A percentile compares a stretch with the other conserved stretches of the same genome.
phyloP scores from a whole-genome alignment of 805 yeast genomes.

The Ogataea glucozyma region DNA sequence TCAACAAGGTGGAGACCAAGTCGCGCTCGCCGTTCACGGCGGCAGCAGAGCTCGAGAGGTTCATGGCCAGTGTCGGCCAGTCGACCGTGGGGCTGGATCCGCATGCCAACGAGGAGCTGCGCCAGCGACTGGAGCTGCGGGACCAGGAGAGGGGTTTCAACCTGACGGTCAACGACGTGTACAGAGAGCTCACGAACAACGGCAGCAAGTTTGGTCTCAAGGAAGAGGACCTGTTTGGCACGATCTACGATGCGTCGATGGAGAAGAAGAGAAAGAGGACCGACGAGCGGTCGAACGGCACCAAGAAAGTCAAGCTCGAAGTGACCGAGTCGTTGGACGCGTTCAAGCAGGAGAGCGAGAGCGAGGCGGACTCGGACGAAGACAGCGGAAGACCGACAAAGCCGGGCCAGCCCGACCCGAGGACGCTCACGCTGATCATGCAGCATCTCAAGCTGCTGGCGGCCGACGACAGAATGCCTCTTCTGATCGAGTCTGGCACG shows the following conservation, averaged over 20 bases:
- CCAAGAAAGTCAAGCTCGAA: conserved; percentile 33
- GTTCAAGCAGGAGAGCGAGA: conserved; percentile 25
- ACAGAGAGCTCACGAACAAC: conserved; percentile 28
- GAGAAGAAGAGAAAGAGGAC: conserved; percentile 16
- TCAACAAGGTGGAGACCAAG: conserved; percentile 57
- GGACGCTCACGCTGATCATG: conserved; percentile 28
- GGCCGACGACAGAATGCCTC: conserved; percentile 50
- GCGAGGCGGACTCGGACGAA: conserved; percentile 33
- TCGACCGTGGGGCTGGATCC: conserved; percentile 38
- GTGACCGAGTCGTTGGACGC: conserved; percentile 31
- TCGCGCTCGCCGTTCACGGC: conserved; percentile 39
- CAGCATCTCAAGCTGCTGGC: conserved; percentile 72
- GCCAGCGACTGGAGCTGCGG: conserved; percentile 32
- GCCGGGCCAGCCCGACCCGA: conserved; percentile 23
- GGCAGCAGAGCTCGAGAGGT: conserved; percentile 28
- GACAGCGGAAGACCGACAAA: conserved; percentile 19
- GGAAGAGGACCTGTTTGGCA: conserved; percentile 37
- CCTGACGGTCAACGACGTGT: conserved; percentile 46
- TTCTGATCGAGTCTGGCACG: conserved; percentile 57
- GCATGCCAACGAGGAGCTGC: conserved; percentile 22
- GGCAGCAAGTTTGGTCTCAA: conserved; percentile 39
- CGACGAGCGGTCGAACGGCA: conserved; percentile 10
- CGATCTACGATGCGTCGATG: conserved; percentile 39
- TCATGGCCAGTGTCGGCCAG: conserved; percentile 34
- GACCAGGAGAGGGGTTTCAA: conserved; percentile 39